Evolutionary conservation across 179 eudicot genomes (phyloP).

Genomic region (Beta macrorhiza): DNA sequence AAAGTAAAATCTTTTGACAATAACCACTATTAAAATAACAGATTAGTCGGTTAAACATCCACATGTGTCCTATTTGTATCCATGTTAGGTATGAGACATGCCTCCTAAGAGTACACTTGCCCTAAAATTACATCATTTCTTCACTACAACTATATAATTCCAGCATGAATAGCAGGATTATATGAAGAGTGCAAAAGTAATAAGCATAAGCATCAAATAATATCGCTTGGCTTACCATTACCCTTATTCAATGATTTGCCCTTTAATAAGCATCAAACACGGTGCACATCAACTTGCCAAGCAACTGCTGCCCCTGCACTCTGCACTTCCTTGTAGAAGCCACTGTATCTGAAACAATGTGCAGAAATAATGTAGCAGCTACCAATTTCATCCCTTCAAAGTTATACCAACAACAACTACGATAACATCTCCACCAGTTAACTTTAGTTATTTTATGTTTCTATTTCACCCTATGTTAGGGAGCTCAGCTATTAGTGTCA

Average conservation of each 20-base stretch:
- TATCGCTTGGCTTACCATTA: slow-evolving; percentile 28
- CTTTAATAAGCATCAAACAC: slow-evolving; percentile 44
- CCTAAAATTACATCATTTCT: slow-evolving; percentile 9
- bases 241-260: slow-evolving; percentile 28
- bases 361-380: neutral
- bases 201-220: slow-evolving; percentile 12
- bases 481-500: no score
- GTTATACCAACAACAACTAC: neutral
- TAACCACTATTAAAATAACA: neutral
- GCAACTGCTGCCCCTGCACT: slow-evolving; percentile 97
- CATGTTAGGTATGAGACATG: neutral
- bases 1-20: neutral
- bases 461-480: no score
- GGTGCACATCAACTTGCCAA: slow-evolving; percentile 85
- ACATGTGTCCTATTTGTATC: neutral
- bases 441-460: neutral
- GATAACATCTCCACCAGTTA: no score
- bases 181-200: neutral
- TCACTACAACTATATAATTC: neutral
- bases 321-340: slow-evolving; percentile 94
- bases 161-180: neutral
- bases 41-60: neutral
- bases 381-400: neutral
- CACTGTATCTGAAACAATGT: slow-evolving; percentile 63
- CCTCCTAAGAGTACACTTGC: neutral